These are phyloP conservation scores for Toxicodendron radicans DNA, from an alignment of 345 rosid genomes.

Conservation along the genomic window DNA sequence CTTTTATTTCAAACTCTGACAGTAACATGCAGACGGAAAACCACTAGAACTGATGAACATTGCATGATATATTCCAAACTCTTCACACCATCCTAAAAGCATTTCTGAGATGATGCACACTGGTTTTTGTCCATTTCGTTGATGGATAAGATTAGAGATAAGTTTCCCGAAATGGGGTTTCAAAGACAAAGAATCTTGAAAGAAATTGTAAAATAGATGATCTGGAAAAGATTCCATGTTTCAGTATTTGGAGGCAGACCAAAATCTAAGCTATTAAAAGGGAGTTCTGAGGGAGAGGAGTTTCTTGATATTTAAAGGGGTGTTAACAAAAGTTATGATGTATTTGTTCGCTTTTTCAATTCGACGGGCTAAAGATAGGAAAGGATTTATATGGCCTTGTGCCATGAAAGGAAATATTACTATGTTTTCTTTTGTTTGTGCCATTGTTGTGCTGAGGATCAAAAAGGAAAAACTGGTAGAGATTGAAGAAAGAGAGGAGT, in stretches of 20 bases:
- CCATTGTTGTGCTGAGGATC: not conserved
- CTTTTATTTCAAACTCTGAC: too few relatives aligned
- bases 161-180: slow-evolving; percentile 31
- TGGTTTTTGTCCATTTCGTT: slow-evolving; percentile 22
- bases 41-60: too few relatives aligned
- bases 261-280: slow-evolving; percentile 32
- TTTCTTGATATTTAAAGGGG: slow-evolving; percentile 36
- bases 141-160: slow-evolving; percentile 16
- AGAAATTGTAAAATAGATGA: slow-evolving; percentile 29
- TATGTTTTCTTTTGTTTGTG: slow-evolving; percentile 18
- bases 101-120: slow-evolving; percentile 52
- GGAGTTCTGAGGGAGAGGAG: slow-evolving; percentile 39
- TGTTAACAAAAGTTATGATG: slow-evolving; percentile 36
- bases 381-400: slow-evolving; percentile 50
- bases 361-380: slow-evolving; percentile 43
- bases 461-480: not conserved
- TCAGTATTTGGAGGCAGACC: slow-evolving; percentile 37
- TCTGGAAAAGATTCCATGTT: slow-evolving; percentile 44
- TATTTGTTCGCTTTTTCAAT: slow-evolving; percentile 21
- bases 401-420: slow-evolving; percentile 49
- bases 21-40: too few relatives aligned
- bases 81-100: slow-evolving; percentile 66
- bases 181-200: slow-evolving; percentile 43
- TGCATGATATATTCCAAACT: slow-evolving; percentile 48
- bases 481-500: not conserved